These are phyloP conservation scores for Bruguiera gymnorhiza DNA, from an alignment of 345 rosid genomes.

Conservation along the genomic window DNA sequence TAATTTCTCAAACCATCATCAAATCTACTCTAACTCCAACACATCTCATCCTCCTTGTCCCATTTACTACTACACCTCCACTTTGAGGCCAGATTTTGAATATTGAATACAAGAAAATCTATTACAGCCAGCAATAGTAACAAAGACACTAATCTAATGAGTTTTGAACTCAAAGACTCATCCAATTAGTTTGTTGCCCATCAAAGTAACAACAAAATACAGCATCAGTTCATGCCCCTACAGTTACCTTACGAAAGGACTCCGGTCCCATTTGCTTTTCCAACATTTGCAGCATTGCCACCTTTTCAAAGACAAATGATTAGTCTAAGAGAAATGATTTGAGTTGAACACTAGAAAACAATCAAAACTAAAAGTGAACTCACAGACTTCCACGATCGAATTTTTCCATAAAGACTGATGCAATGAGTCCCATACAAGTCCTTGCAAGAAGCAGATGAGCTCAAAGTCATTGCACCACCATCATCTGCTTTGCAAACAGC, in stretches of 20 bases:
- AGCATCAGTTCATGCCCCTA: conserved; percentile 13
- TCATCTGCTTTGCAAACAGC: conserved; percentile 95
- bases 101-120: too few relatives aligned
- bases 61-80: too few relatives aligned
- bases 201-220: neutral
- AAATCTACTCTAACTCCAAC: too few relatives aligned
- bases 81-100: too few relatives aligned
- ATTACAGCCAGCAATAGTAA: too few relatives aligned
- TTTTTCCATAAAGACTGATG: conserved; percentile 81
- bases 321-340: conserved; percentile 12
- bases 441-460: conserved; percentile 79
- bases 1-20: too few relatives aligned
- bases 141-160: too few relatives aligned
- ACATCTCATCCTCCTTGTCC: too few relatives aligned
- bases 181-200: neutral
- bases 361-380: conserved; percentile 31
- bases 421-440: conserved; percentile 83
- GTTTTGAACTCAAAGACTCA: too few relatives aligned
- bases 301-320: conserved; percentile 42
- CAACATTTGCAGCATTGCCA: conserved; percentile 91
- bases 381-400: conserved; percentile 97
- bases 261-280: conserved; percentile 99
- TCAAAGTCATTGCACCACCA: conserved; percentile 76
- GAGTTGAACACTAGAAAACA: neutral
- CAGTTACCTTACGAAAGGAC: conserved; percentile 73